phyloP scores from a whole-genome alignment of 192 early-diverging fungal species.

The Phycomyces blakesleeanus region DNA sequence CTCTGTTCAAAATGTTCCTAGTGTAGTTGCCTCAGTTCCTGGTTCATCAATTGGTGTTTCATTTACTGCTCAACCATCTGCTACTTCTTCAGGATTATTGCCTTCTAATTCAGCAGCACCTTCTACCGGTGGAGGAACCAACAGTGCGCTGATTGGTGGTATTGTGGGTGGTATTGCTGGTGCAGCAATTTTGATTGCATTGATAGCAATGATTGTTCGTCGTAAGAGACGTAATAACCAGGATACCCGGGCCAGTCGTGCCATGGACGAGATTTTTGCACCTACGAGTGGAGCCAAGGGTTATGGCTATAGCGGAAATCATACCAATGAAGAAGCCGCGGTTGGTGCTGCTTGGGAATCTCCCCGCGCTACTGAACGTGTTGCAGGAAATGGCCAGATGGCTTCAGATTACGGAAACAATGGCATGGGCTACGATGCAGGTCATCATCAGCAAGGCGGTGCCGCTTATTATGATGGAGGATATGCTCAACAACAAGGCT shows the following conservation, averaged over 20 bases:
- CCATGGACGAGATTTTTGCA: slow-evolving; percentile 5
- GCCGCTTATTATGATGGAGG: neutral
- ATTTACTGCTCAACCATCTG: neutral
- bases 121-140: slow-evolving; percentile 1
- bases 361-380: neutral
- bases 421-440: neutral
- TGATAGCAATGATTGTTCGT: neutral
- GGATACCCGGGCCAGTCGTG: neutral
- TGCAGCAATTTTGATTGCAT: slow-evolving; percentile 9
- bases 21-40: neutral
- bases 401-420: neutral
- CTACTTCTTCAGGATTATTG: neutral
- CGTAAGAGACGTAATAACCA: neutral
- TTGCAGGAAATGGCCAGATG: slow-evolving; percentile 4
- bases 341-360: neutral
- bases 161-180: slow-evolving; percentile 22
- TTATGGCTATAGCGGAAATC: neutral
- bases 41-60: neutral
- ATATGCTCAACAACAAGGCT: neutral
- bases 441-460: neutral
- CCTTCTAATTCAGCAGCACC: neutral
- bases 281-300: neutral
- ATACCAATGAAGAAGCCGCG: neutral
- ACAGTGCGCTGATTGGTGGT: slow-evolving; percentile 25
- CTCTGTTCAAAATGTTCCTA: neutral